Base-by-base conservation (phyloP, 2,329 filamentous ascomycete genomes). In the Colletotrichum costaricense region DNA sequence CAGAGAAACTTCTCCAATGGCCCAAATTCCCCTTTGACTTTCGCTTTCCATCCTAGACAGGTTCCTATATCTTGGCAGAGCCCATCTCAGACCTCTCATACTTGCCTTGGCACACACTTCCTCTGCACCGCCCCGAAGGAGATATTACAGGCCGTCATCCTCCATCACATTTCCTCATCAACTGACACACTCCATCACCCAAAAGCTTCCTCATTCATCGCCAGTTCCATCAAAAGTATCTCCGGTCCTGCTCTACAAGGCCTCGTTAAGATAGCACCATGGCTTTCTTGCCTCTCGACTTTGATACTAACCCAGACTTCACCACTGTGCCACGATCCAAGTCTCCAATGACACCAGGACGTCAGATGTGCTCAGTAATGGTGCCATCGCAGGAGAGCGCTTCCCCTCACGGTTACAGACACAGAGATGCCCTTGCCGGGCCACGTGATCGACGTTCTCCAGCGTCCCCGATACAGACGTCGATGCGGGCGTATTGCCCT, bases 11-110 rank as follows among this genome's bases (percentile, higher is more conserved):
- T 72, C 52, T 49, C 28, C 33, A 33, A 26, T 7, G 16, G 5
- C 57, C 9, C 68, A n/a, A 66, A 67, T 49, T 5, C 11, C 49
- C 24, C 24, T n/a, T 57, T 30, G 22, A 26, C 33, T 65, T 69
- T 67, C 73, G 59, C 24, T 49, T 60, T 70, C 58, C 63, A 74
- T 59, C 42, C 28, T 26, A 33, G n/a, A 26, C 4, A 30, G 26
- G 24, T n/a, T 26, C 19, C 19, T 35, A 35, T 7, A 62, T 24
- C 24, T 30, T 26, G 67, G 24, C 58, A 69, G 24, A 57, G 19
- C 56, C 57, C 63, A 30, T 49, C 42, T 49, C 42, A 22, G 42
- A 33, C 26, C 35, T 49, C 38, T 59, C 63, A 59, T 30, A 26
- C 26, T 46, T 49, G 19, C 42, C n/a, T 35, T 54, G 28, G 28